phyloP scores from a whole-genome alignment of 2,329 filamentous ascomycete species.

The Arthroderma sp. region DNA sequence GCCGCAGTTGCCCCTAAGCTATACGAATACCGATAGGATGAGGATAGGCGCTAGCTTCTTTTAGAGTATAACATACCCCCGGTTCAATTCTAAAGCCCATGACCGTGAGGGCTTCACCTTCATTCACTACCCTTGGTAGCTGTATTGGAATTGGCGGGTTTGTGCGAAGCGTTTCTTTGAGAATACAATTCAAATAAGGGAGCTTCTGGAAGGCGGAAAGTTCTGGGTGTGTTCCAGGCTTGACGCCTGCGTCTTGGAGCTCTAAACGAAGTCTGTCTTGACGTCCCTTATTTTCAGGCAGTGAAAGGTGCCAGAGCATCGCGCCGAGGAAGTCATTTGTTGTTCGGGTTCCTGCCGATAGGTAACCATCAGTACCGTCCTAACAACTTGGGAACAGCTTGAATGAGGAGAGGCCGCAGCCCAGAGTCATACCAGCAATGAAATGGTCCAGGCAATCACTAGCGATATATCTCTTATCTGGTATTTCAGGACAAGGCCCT shows the following conservation, averaged over 20 bases:
- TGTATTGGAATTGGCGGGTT: constrained; percentile 33
- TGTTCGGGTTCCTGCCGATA: constrained; percentile 8
- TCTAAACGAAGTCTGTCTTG: constrained; percentile 13
- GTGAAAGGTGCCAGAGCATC: constrained; percentile 14
- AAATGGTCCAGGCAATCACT: constrained; percentile 16
- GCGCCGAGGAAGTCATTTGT: constrained; percentile 13
- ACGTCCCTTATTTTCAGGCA: constrained; percentile 12
- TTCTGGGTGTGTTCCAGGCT: constrained; percentile 2
- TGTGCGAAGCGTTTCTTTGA: constrained; percentile 33
- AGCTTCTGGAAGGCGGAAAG: constrained; percentile 10
- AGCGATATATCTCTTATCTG: constrained; percentile 13
- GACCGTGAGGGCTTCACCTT: constrained; percentile 11
- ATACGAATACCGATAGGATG: not conserved
- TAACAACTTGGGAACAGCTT: not conserved
- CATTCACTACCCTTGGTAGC: constrained; percentile 27
- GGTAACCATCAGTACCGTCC: not conserved
- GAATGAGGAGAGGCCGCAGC: not conserved
- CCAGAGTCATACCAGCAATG: constrained; percentile 10
- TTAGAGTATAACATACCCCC: constrained; percentile 9
- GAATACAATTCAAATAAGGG: constrained; percentile 29
- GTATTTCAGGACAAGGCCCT: constrained; percentile 10
- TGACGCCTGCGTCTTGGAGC: constrained; percentile 9
- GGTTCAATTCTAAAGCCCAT: constrained; percentile 13
- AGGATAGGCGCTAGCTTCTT: not conserved
- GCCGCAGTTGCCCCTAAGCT: no score